These are phyloP conservation scores for Stephanodiscus triporus DNA, from an alignment of 108 stramenopile species.

Conservation along the genomic window DNA sequence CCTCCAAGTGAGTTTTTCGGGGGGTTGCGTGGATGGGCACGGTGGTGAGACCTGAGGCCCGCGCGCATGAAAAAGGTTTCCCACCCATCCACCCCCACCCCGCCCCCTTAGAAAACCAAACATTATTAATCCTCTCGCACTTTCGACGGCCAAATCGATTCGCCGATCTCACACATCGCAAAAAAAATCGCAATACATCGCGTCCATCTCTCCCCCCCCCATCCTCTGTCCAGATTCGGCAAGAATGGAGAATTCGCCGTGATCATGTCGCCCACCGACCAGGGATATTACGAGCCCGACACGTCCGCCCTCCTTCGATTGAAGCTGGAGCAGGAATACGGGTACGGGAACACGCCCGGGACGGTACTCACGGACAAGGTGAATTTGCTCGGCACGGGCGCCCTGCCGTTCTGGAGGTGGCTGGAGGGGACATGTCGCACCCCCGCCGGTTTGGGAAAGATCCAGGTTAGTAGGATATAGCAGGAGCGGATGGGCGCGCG, in stretches of 20 bases:
- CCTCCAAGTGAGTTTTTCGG: conserved; percentile 54
- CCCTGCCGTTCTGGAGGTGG: conserved; percentile 90
- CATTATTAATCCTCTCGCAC: no score
- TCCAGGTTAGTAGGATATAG: conserved; percentile 49
- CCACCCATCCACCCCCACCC: no score
- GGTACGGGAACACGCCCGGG: conserved; percentile 81
- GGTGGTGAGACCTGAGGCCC: no score
- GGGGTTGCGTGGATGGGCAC: neutral
- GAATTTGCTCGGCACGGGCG: conserved; percentile 79
- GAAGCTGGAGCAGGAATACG: conserved; percentile 88
- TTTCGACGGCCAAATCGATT: no score
- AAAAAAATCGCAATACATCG: neutral
- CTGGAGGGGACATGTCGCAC: conserved; percentile 80
- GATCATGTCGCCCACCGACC: conserved; percentile 85
- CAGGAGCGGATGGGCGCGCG: neutral
- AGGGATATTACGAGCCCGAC: conserved; percentile 93
- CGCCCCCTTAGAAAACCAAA: no score
- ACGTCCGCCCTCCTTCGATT: conserved; percentile 83
- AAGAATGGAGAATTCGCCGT: conserved; percentile 78
- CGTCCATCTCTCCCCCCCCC: neutral
- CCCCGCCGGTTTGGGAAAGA: conserved; percentile 83
- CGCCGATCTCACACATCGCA: no score
- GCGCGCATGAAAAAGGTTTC: no score
- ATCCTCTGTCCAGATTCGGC: conserved; percentile 54
- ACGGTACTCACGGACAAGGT: conserved; percentile 86